Conservation (phyloP, 495 filamentous ascomycete species). For the Trichoderma gamsii region DNA sequence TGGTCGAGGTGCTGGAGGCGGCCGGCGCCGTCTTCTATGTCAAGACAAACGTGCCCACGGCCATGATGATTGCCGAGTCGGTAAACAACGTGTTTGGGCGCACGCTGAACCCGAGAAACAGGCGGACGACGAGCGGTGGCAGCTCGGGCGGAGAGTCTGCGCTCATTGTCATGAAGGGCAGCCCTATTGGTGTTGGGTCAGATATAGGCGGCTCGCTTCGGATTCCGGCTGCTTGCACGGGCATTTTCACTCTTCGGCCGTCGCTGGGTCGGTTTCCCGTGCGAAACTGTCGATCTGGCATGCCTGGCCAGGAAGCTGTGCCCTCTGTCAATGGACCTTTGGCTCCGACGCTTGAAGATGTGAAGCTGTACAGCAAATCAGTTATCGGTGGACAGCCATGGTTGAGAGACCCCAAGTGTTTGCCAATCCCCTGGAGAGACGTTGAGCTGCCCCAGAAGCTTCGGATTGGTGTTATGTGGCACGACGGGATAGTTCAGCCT, state of each 20-base stretch:
- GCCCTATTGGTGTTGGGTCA: constrained; percentile 46
- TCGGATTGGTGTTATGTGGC: constrained; percentile 39
- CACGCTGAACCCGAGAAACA: constrained; percentile 59
- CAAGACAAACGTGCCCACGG: constrained; percentile 63
- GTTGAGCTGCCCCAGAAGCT: constrained; percentile 33
- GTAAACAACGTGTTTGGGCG: constrained; percentile 63
- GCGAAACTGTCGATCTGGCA: constrained; percentile 27
- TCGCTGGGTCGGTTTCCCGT: constrained; percentile 51
- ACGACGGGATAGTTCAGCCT: constrained; percentile 50
- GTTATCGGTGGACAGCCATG: constrained; percentile 26
- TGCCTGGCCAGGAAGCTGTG: constrained; percentile 32
- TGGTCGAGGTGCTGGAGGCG: constrained; percentile 55
- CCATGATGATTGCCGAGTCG: constrained; percentile 46
- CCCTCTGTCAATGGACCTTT: constrained; percentile 24
- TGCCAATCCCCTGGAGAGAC: constrained; percentile 27
- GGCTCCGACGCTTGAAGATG: constrained; percentile 21
- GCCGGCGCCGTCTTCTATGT: constrained; percentile 84
- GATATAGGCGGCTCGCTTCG: constrained; percentile 63
- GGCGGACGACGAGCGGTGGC: constrained; percentile 53
- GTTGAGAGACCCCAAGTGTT: constrained; percentile 25
- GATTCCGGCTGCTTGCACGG: constrained; percentile 54
- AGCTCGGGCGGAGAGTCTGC: constrained; percentile 56
- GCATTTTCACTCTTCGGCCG: constrained; percentile 56
- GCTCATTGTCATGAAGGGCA: constrained; percentile 38
- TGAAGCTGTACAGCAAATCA: constrained; percentile 34